Evolutionary conservation across 2,329 filamentous ascomycete genomes (phyloP).

Genomic region (Fusarium oligoseptatum): DNA sequence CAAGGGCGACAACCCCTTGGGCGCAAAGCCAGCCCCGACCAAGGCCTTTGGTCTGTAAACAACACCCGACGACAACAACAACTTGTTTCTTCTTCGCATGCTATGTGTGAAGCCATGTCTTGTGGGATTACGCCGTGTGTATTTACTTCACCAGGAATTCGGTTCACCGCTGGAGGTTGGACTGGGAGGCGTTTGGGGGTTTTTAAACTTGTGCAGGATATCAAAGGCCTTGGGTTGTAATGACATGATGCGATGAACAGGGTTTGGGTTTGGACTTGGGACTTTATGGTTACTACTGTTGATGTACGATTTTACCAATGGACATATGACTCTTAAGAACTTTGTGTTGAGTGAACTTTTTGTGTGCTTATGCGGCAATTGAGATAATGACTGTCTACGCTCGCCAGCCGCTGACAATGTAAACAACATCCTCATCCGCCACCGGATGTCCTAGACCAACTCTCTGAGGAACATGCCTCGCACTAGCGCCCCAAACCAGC

Average conservation of each 20-base stretch:
- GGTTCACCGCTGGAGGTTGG: slow-evolving; percentile 36
- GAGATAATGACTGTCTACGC: slow-evolving; percentile 56
- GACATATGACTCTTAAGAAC: slow-evolving; percentile 19
- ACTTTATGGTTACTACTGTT: slow-evolving; percentile 34
- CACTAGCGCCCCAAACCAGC: slow-evolving; percentile 96
- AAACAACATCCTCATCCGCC: slow-evolving; percentile 76
- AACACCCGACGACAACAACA: slow-evolving; percentile 4
- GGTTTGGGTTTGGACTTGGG: slow-evolving; percentile 29
- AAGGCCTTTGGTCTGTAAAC: slow-evolving; percentile 42
- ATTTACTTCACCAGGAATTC: slow-evolving; percentile 34
- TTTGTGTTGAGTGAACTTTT: slow-evolving; percentile 2
- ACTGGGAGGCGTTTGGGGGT: slow-evolving; percentile 32
- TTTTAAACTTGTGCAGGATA: slow-evolving; percentile 43
- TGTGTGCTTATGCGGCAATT: not conserved
- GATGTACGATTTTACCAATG: slow-evolving; percentile 40
- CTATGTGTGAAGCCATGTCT: slow-evolving; percentile 14
- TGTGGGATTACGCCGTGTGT: slow-evolving; percentile 22
- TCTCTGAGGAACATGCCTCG: slow-evolving; percentile 92
- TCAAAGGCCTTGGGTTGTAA: slow-evolving; percentile 43
- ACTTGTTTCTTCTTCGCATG: slow-evolving; percentile 21
- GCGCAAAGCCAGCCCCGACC: slow-evolving; percentile 52
- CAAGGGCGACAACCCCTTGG: slow-evolving; percentile 59
- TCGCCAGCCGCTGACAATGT: slow-evolving; percentile 75
- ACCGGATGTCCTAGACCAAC: slow-evolving; percentile 89
- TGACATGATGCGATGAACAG: slow-evolving; percentile 49